Base-by-base conservation (phyloP, 2,329 filamentous ascomycete species). In the Aureobasidium vineae region DNA sequence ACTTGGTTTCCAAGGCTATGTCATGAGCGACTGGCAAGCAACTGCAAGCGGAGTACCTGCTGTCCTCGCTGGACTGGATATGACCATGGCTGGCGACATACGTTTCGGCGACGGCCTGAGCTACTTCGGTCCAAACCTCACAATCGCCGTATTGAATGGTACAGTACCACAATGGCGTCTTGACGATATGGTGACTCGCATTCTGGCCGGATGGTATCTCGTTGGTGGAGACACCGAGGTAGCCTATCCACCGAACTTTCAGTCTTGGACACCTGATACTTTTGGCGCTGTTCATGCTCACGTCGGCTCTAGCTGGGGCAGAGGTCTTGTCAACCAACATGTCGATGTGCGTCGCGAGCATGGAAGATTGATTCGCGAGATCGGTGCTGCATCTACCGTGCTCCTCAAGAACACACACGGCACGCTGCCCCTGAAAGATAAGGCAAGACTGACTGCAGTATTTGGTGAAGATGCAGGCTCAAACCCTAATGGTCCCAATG, bases 311-410 rank as follows among this genome's bases (percentile, higher is more conserved):
- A 85, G 85, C 61, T 84, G 83, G 41, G 41, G 41, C 11, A 70
- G 71, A 69, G 54, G 69, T 40, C 63, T 69, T 69, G 84, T 96
- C 79, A 82, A 97, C 77, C 83, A 87, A 72, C 90, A 92, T 70
- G 85, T 96, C 33, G 87, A 97, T 73, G 93, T 96, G 13, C 90
- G 88, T 64, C 84, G 78, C 45, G 83, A 93, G 67, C 92, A 97
- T 75, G 87, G 82, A 43, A 75, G 79, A 28, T 78, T 92, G 49
- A 93, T 96, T 68, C 88, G 92, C 43, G 84, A 91, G 70, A 78
- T 81, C 64, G 82, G 81, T 13, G 74, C 79, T 10, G 81, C 83
- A 60, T 77, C 79, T 11, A 83, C 81, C 47, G 77, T 82, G 26
- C 70, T 83, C 7, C 71, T 83, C 5, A 83, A 82, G 72, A 84